phyloP scores from a whole-genome alignment of 371 early-diverging fungal genomes.

The Smittium culicis region DNA sequence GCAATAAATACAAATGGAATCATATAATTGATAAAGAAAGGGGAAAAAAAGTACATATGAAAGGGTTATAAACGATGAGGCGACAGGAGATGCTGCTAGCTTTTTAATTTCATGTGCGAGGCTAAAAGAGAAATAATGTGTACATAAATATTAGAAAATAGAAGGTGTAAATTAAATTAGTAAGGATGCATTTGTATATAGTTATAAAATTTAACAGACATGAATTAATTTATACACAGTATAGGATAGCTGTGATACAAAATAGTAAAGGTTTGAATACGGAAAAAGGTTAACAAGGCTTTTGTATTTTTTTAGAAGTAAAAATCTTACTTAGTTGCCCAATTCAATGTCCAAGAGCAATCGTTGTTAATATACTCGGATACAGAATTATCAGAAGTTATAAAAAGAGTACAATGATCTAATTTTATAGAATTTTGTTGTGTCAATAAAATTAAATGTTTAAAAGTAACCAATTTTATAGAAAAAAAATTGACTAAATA shows the following conservation, averaged over 20 bases:
- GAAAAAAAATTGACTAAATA: background rate
- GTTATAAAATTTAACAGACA: no score
- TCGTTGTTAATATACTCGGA: background rate
- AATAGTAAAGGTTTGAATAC: no score
- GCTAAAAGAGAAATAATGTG: no score
- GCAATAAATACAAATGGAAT: background rate
- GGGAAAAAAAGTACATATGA: background rate
- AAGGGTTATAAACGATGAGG: background rate
- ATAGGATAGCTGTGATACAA: no score
- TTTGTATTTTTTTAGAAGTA: no score
- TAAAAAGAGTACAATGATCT: background rate
- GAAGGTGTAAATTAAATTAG: no score
- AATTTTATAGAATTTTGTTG: background rate
- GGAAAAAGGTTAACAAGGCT: no score
- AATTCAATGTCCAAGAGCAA: background rate
- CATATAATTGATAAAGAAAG: background rate
- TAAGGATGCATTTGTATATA: no score
- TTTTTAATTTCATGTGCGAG: background rate
- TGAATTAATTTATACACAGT: no score
- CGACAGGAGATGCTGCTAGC: background rate
- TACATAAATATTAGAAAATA: no score
- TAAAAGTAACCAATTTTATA: background rate
- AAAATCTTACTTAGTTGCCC: no score
- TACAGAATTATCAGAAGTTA: background rate
- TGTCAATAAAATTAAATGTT: background rate